Evolutionary conservation across 2,329 filamentous ascomycete genomes (phyloP), one percentile per base, ranked within the genome.

Genomic region (Thielaviopsis euricoi): DNA sequence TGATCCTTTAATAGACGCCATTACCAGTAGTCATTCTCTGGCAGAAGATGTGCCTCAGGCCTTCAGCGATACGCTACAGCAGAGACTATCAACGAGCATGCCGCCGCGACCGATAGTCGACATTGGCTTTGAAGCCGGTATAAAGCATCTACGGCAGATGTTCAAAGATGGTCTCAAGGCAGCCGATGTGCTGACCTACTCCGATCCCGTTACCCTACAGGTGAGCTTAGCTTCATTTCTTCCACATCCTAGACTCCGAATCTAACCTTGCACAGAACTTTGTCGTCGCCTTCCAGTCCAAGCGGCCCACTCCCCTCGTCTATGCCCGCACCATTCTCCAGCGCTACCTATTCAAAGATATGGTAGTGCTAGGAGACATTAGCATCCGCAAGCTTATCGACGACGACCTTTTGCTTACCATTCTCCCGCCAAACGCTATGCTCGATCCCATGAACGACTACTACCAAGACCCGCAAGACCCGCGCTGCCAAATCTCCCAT

Each of bases 81-180:
- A 90, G n/a, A 86, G 86, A 62, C 76, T 98, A 33, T 90, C 93
- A 0, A 96, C 89, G 64, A 96, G 89, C 0, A 90, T 96, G 65
- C 93, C 93, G 3, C 93, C 93, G 7, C 80, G 91, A 9, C 90
- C 91, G 0, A 91, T 96, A 64, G 87, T 96, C 12, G 78, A 88
- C 56, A 74, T 90, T 2, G 80, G 79, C 25, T 85, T 87, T 63
- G 79, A 83, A 15, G 83, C 88, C 64, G 86, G 89, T 0, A 79
- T 85, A 62, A 71, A 71, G 21, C 83, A 87, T 63, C 76, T 96
- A 62, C 77, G 77, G 58, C 80, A 82, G 51, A 71, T 96, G 26
- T 86, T 86, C 61, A 73, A 79, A 58, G 88, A 95, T 68, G 85
- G 83, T 1, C 73, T 80, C 25, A 83, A 90, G 63, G 76, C 85